Percentiles rank a stretch among this genome's conserved stretches.
These are phyloP conservation scores for Actinomortierella wolfii DNA, from an alignment of 371 early-diverging fungal species.

Conservation along the genomic window DNA sequence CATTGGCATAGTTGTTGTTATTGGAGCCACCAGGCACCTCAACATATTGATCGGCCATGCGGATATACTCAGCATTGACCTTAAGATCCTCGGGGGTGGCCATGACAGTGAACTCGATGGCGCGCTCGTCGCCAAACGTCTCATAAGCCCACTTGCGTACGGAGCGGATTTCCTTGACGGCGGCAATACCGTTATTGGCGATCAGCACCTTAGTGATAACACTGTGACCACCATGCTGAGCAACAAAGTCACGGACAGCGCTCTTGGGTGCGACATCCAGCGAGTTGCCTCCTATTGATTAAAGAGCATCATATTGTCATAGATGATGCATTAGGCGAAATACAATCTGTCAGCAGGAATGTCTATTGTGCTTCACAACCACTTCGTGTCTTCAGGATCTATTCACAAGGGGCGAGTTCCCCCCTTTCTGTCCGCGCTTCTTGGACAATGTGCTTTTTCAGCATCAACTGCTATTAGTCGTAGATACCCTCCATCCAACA, in stretches of 20 bases:
- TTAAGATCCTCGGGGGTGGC: constrained; percentile 97
- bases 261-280: constrained; percentile 60
- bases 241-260: constrained; percentile 75
- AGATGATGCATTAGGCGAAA: background rate
- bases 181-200: constrained; percentile 99
- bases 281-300: constrained; percentile 61
- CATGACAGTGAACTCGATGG: constrained; percentile 98
- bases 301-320: background rate
- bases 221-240: constrained; percentile 82
- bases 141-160: constrained; percentile 98
- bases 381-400: no score
- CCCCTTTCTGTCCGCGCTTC: no score
- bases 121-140: constrained; percentile 95
- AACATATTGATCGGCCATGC: constrained; percentile 98
- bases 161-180: constrained; percentile 98
- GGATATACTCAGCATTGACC: constrained; percentile 97
- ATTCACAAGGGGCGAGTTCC: no score
- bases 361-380: no score
- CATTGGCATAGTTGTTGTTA: constrained; percentile 98
- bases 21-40: constrained; percentile 96
- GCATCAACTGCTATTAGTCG: no score
- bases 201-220: constrained; percentile 91
- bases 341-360: background rate
- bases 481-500: no score
- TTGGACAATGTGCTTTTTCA: no score